Percentiles rank a stretch among this genome's conserved stretches.
phyloP scores from a whole-genome alignment of 306 rosid genomes.

The Senna siamea region DNA sequence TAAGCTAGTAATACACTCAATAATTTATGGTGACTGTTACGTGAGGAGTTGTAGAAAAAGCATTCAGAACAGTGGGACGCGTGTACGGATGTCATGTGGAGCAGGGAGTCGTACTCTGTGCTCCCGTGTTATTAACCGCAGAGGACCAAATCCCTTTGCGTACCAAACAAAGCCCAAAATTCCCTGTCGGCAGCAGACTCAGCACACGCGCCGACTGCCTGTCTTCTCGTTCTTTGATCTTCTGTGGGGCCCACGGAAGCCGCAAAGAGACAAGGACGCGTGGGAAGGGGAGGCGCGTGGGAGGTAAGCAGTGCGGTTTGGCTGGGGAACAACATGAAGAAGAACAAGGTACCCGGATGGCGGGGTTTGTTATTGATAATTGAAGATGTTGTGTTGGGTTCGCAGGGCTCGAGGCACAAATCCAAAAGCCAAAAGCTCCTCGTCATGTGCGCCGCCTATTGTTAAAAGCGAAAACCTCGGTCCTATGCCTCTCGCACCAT shows the following conservation, averaged over 20 bases:
- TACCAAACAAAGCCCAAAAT: background rate
- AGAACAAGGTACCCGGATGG: conserved; percentile 5
- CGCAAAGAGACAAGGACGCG: too few relatives aligned
- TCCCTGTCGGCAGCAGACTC: background rate
- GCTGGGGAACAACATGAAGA: background rate
- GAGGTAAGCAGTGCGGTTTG: too few relatives aligned
- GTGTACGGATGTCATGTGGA: background rate
- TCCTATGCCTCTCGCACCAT: too few relatives aligned
- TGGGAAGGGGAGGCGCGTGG: too few relatives aligned
- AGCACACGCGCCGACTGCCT: background rate
- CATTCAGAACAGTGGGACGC: too few relatives aligned
- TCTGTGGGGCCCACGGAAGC: too few relatives aligned
- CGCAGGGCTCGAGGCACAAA: conserved; percentile 44
- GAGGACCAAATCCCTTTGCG: background rate
- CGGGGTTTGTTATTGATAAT: conserved; percentile 4
- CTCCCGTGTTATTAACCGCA: background rate
- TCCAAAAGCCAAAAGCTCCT: background rate
- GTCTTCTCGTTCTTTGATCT: background rate
- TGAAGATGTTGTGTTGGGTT: background rate
- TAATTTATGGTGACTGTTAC: too few relatives aligned
- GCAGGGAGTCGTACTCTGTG: background rate
- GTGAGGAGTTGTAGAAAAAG: too few relatives aligned
- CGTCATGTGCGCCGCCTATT: conserved; percentile 26
- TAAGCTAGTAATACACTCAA: too few relatives aligned
- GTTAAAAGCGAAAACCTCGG: background rate